Evolutionary conservation across 805 yeast species (phyloP).

Genomic region (Yarrowia phangngaensis): DNA sequence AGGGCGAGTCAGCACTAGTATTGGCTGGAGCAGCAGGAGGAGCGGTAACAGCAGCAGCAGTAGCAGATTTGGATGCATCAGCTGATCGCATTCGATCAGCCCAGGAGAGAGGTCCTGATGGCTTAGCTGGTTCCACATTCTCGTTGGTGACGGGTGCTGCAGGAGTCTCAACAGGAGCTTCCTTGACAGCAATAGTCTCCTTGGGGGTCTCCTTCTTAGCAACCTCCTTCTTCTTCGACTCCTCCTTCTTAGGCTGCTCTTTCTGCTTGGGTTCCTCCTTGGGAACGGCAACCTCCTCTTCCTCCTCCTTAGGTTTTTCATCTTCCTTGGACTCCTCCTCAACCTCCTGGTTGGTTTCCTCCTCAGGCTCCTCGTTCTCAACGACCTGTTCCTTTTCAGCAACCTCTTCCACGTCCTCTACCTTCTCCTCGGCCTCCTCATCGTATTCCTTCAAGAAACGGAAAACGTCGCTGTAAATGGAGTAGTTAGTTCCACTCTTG

Average conservation of each 20-base stretch:
- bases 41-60: slow-evolving; percentile 27
- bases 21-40: slow-evolving; percentile 15
- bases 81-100: slow-evolving; percentile 34
- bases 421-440: slow-evolving; percentile 32
- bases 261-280: slow-evolving; percentile 5
- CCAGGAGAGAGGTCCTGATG: slow-evolving; percentile 35
- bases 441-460: slow-evolving; percentile 40
- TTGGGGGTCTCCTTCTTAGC: slow-evolving; percentile 13
- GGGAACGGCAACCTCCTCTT: neutral
- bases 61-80: slow-evolving; percentile 22
- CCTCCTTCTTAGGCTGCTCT: slow-evolving; percentile 3
- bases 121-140: slow-evolving; percentile 16
- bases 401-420: slow-evolving; percentile 1
- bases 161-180: neutral
- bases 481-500: slow-evolving; percentile 35
- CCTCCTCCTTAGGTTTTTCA: neutral
- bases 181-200: neutral
- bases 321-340: neutral
- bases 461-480: slow-evolving; percentile 42
- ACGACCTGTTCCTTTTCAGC: neutral
- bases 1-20: slow-evolving; percentile 27
- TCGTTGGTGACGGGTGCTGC: slow-evolving; percentile 12
- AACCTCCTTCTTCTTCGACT: slow-evolving; percentile 4
- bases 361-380: neutral
- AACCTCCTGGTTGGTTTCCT: neutral